Evolutionary conservation across 306 rosid species (phyloP).

Genomic region (Dalbergia oliveri): DNA sequence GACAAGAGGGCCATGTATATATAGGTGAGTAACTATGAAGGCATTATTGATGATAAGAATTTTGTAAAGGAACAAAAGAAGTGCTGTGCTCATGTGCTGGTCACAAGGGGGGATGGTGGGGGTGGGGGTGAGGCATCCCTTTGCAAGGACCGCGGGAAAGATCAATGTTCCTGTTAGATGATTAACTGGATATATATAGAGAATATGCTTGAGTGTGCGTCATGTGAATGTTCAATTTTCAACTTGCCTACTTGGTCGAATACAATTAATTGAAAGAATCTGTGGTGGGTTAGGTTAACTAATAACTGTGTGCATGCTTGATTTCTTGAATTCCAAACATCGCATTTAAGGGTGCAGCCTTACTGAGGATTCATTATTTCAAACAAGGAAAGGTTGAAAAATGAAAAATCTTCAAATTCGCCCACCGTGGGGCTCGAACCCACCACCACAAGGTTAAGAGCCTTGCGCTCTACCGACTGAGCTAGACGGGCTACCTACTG

Average conservation of each 20-base stretch:
- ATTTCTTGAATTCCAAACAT: neutral
- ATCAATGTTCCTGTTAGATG: conserved; percentile 26
- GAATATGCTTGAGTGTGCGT: conserved; percentile 4
- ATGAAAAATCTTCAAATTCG: neutral
- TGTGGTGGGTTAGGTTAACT: neutral
- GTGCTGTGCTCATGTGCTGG: neutral
- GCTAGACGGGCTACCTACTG: neutral
- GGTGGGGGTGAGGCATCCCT: conserved; percentile 35
- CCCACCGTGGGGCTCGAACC: conserved; percentile 11
- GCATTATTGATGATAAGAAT: conserved; percentile 3
- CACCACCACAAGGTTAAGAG: neutral
- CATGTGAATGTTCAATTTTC: conserved; percentile 1
- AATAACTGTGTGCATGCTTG: neutral
- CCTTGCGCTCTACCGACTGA: conserved; percentile 14
- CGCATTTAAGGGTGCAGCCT: neutral
- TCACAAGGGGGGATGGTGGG: neutral
- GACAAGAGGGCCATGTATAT: neutral
- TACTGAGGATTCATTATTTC: no score
- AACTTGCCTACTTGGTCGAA: neutral
- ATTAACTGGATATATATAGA: neutral
- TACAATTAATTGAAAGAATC: neutral
- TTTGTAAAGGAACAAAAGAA: neutral
- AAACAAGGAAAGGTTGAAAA: neutral
- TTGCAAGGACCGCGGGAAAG: conserved; percentile 24
- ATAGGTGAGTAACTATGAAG: neutral